These are phyloP conservation scores for Diatrype stigma DNA, from an alignment of 2,329 filamentous ascomycete genomes.

Conservation along the genomic window DNA sequence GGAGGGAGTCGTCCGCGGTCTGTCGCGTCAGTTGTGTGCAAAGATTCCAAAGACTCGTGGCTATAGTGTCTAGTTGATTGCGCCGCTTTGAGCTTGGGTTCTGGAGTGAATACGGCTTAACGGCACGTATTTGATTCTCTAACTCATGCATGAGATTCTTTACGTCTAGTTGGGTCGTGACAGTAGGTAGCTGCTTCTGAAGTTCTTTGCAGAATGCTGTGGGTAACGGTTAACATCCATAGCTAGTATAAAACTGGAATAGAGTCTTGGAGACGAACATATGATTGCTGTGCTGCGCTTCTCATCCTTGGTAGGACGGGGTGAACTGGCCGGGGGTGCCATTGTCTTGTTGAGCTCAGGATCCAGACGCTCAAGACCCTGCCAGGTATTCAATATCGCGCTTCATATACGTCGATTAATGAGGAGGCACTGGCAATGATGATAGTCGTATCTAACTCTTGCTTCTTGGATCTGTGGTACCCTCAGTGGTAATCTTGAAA, in stretches of 20 bases:
- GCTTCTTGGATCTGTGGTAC: too few relatives aligned
- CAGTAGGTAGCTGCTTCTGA: slow-evolving; percentile 22
- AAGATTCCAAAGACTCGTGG: slow-evolving; percentile 62
- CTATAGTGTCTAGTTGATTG: slow-evolving; percentile 50
- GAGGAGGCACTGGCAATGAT: too few relatives aligned
- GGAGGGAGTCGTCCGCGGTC: slow-evolving; percentile 16
- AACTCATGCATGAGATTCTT: slow-evolving; percentile 37
- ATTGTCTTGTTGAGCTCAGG: too few relatives aligned
- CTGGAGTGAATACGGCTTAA: slow-evolving; percentile 29
- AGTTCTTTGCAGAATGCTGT: slow-evolving; percentile 24
- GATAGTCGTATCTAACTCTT: too few relatives aligned
- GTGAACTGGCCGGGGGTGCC: slow-evolving; percentile 7
- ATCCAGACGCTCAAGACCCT: too few relatives aligned
- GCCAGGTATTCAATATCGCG: too few relatives aligned
- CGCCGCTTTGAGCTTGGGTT: slow-evolving; percentile 27
- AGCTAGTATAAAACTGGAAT: neutral
- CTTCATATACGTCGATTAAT: too few relatives aligned
- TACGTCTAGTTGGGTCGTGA: slow-evolving; percentile 20
- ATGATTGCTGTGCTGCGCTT: slow-evolving; percentile 28
- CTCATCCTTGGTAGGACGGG: slow-evolving; percentile 20
- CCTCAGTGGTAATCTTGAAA: too few relatives aligned
- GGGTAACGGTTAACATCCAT: slow-evolving; percentile 4
- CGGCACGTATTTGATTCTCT: slow-evolving; percentile 31
- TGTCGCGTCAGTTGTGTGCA: slow-evolving; percentile 49
- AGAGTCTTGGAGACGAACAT: slow-evolving; percentile 18